These are phyloP conservation scores for Perkinsus marinus DNA, from an alignment of 169 alveolate species.

Conservation along the genomic window DNA sequence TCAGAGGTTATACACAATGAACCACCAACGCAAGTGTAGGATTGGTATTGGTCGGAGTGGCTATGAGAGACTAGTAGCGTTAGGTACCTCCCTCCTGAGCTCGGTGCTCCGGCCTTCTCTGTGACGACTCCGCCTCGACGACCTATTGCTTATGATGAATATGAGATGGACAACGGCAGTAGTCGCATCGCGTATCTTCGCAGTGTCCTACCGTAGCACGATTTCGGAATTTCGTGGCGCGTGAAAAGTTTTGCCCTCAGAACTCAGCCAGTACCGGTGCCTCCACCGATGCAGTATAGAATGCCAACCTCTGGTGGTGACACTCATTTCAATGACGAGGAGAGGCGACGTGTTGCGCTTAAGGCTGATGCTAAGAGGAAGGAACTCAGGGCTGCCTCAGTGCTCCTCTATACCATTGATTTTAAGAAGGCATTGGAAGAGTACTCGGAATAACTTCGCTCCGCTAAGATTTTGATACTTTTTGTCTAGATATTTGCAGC, in stretches of 20 bases:
- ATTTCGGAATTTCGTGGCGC: background rate
- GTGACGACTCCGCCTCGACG: background rate
- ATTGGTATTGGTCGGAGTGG: background rate
- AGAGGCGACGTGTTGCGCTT: background rate
- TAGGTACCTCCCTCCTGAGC: background rate
- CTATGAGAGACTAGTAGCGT: background rate
- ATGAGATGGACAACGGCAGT: background rate
- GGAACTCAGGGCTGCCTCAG: background rate
- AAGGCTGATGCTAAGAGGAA: background rate
- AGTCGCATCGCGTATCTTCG: background rate
- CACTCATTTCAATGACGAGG: background rate
- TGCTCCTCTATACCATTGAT: background rate
- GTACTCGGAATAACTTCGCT: background rate
- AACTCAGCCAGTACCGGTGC: background rate
- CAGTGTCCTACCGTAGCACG: background rate
- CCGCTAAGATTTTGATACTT: background rate
- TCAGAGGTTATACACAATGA: no score
- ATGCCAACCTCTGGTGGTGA: background rate
- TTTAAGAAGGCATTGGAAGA: background rate
- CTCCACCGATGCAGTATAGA: background rate
- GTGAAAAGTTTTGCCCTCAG: background rate
- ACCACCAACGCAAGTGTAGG: no score
- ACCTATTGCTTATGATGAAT: background rate
- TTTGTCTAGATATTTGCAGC: background rate
- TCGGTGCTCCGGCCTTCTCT: background rate